Base-by-base conservation (phyloP, 140 eudicot genomes). In the Cichorium intybus region DNA sequence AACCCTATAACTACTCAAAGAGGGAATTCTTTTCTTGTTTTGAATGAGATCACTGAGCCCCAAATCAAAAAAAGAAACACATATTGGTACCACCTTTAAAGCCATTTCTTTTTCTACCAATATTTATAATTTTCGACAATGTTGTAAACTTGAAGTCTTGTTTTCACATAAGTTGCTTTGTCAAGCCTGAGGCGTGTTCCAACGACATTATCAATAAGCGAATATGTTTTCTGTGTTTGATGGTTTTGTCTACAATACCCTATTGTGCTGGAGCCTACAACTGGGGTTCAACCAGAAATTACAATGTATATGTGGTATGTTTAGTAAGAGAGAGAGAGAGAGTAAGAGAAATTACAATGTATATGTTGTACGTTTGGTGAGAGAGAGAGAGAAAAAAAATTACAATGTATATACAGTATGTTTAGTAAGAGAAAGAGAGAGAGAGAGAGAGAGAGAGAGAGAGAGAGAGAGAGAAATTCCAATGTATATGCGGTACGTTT, bases 31-130 rank as follows among this genome's bases (percentile, higher is more conserved):
- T 17, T 70, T 62, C 48, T 76, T 58, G 66, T 70, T 76, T 64
- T 54, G 68, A 64, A 20, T 15, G 63, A 58, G 70, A 71, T 71
- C 67, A 60, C 73, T 50, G 65, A 55, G 15, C 33, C 72, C 62
- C 72, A 65, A 55, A 33, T 69, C 68, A 47, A 68, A 63, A 34
- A 41, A 58, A 52, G 63, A 75, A 71, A 75, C 75, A 77, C 84
- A 69, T 72, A 84, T 75, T 23, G 90, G 86, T 24, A 62, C 58
- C 53, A 82, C 62, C 77, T 77, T 88, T 64, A 80, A 73, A 77
- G 77, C 93, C 96, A 88, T 88, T 20, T 60, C 20, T 22, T 54
- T 34, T 26, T 61, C 57, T 70, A 65, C 71, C 61, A 77, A 84
- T 60, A 62, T 74, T 37, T 27, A 28, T 20, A 33, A 39, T 27